A percentile compares a stretch with the other conserved stretches of the same genome.
Evolutionary conservation across 306 rosid species (phyloP).

Genomic region (Erythrophleum fordii): DNA sequence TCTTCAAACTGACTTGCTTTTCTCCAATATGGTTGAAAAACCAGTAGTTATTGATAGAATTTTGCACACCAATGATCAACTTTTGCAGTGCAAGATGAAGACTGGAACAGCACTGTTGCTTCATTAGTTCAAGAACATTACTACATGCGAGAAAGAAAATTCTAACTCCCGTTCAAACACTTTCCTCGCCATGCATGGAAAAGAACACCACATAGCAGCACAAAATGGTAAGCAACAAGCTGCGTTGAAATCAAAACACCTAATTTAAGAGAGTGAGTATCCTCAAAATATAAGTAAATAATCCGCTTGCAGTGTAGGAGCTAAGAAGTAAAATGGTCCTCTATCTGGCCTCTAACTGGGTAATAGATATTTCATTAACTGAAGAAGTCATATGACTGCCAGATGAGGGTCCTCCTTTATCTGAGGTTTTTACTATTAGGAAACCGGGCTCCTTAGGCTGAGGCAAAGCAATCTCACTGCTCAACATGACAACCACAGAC

Average conservation of each 20-base stretch:
- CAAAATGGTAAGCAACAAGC: not conserved
- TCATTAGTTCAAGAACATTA: too few species aligned
- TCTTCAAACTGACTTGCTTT: too few species aligned
- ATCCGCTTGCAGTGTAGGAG: not conserved
- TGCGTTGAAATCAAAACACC: not conserved
- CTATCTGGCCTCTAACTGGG: conserved; percentile 23
- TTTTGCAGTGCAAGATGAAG: too few species aligned
- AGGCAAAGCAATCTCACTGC: conserved; percentile 34
- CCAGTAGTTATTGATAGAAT: too few species aligned
- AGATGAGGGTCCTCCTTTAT: not conserved
- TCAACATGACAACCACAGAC: conserved; percentile 44
- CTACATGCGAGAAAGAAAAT: not conserved
- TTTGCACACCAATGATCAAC: too few species aligned
- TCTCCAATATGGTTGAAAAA: too few species aligned
- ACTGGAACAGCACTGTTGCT: too few species aligned
- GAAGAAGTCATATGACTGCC: not conserved
- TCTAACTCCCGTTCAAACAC: not conserved
- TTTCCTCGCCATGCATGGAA: too few species aligned
- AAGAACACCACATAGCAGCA: not conserved
- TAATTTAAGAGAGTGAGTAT: not conserved
- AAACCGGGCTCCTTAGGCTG: conserved; percentile 49
- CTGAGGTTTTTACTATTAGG: not conserved
- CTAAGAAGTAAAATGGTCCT: not conserved
- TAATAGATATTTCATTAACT: conserved; percentile 1
- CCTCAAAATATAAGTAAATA: not conserved